A percentile compares a stretch with the other conserved stretches of the same genome.
These are phyloP conservation scores for Iberis amara DNA, from an alignment of 441 rosid species.

Conservation along the genomic window DNA sequence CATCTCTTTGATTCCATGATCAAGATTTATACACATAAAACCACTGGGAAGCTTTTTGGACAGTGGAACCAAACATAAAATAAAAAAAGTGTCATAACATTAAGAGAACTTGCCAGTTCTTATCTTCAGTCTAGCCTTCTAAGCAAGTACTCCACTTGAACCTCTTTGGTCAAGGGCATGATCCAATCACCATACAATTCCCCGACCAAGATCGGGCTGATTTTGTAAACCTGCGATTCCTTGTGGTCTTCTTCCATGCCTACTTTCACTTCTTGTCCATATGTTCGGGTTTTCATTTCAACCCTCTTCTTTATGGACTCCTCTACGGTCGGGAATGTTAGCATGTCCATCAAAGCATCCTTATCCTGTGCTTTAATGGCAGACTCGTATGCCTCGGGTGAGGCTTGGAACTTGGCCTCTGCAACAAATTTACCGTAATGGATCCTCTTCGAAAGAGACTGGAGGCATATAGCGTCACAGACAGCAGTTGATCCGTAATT, in stretches of 20 bases:
- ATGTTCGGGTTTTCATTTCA: conserved; percentile 62
- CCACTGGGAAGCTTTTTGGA: too few relatives aligned
- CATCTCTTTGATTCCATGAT: too few relatives aligned
- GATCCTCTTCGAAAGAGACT: conserved; percentile 85
- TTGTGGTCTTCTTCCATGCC: conserved; percentile 22
- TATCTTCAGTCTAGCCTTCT: conserved; percentile 62
- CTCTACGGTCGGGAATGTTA: conserved; percentile 67
- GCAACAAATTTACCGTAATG: conserved; percentile 96
- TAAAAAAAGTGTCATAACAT: too few relatives aligned
- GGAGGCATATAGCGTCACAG: conserved; percentile 81
- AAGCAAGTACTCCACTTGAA: conserved; percentile 71
- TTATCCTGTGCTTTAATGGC: conserved; percentile 72
- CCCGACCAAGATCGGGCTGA: conserved; percentile 66
- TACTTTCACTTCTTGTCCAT: conserved; percentile 58
- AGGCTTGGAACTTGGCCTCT: conserved; percentile 70
- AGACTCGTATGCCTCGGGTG: conserved; percentile 50
- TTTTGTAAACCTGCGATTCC: conserved; percentile 60
- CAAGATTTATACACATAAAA: too few relatives aligned
- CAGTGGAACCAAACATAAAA: too few relatives aligned
- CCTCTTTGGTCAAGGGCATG: conserved; percentile 94
- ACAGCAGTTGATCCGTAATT: conserved; percentile 87
- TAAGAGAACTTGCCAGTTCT: too few relatives aligned
- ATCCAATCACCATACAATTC: conserved; percentile 76
- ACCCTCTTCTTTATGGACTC: conserved; percentile 68
- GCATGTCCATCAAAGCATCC: conserved; percentile 51